Evolutionary conservation across 306 rosid species (phyloP).

Genomic region (Cucurbita pepo): DNA sequence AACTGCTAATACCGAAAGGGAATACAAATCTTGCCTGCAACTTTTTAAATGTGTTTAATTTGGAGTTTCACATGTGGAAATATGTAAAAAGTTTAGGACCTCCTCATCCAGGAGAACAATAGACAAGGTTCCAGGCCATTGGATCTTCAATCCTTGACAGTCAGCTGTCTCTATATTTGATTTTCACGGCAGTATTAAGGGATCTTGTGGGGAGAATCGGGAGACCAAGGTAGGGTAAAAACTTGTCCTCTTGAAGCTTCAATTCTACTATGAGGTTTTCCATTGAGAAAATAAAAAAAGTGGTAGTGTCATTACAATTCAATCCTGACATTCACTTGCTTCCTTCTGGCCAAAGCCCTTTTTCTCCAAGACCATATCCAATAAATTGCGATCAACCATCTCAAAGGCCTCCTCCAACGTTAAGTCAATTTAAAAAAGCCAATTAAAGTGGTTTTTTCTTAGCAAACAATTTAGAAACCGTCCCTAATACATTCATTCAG

Average conservation of each 20-base stretch:
- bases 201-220: not conserved
- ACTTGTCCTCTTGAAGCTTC: no score
- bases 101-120: not conserved
- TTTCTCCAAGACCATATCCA: not conserved
- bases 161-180: not conserved
- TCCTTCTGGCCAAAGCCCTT: not conserved
- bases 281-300: no score
- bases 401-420: not conserved
- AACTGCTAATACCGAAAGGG: not conserved
- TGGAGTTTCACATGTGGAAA: no score
- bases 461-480: not conserved
- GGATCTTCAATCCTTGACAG: not conserved
- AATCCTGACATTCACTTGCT: no score
- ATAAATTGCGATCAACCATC: not conserved
- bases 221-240: no score
- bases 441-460: not conserved
- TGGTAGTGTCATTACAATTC: no score
- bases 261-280: no score
- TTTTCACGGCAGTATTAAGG: not conserved
- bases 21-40: not conserved
- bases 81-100: not conserved
- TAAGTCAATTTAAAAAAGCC: not conserved
- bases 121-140: not conserved
- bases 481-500: not conserved
- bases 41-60: not conserved